A percentile compares a stretch with the other conserved stretches of the same genome.
phyloP scores from a whole-genome alignment of 768 basidiomycete species.

The Hebeloma cylindrosporum region DNA sequence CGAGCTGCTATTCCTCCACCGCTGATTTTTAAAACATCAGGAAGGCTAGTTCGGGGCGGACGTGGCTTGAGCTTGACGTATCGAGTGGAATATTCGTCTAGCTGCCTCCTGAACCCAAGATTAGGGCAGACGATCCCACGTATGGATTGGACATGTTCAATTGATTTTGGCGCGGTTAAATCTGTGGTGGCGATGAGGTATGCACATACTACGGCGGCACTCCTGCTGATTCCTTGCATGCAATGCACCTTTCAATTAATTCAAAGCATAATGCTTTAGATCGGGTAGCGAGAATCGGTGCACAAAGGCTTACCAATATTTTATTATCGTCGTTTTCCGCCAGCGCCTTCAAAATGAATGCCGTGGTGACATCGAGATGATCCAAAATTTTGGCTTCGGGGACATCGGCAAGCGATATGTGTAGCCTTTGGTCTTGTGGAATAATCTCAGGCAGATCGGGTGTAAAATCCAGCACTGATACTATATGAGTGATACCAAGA shows the following conservation, averaged over 20 bases:
- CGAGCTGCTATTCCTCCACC: conserved; percentile 28
- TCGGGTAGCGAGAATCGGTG: background rate
- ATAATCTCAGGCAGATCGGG: conserved; percentile 48
- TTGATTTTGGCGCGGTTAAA: conserved; percentile 54
- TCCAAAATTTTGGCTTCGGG: conserved; percentile 31
- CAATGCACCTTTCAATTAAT: conserved; percentile 63
- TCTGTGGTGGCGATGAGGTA: conserved; percentile 58
- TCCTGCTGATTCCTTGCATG: conserved; percentile 71
- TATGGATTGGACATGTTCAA: conserved; percentile 52
- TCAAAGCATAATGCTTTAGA: background rate
- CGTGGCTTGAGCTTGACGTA: conserved; percentile 24
- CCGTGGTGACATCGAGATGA: conserved; percentile 36
- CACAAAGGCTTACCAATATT: conserved; percentile 36
- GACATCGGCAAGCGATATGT: conserved; percentile 41
- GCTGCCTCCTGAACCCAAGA: conserved; percentile 62
- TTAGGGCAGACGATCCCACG: conserved; percentile 68
- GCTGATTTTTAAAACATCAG: conserved; percentile 15
- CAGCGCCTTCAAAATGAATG: conserved; percentile 35
- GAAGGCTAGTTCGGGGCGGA: conserved; percentile 9
- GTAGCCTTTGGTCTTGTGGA: conserved; percentile 42
- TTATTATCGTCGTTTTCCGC: conserved; percentile 35
- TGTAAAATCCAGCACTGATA: conserved; percentile 59
- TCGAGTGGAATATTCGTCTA: conserved; percentile 38
- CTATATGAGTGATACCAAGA: conserved; percentile 72
- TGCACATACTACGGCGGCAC: conserved; percentile 73